Base-by-base conservation (phyloP, 371 early-diverging fungal species). In the Rhizopus stolonifer region DNA sequence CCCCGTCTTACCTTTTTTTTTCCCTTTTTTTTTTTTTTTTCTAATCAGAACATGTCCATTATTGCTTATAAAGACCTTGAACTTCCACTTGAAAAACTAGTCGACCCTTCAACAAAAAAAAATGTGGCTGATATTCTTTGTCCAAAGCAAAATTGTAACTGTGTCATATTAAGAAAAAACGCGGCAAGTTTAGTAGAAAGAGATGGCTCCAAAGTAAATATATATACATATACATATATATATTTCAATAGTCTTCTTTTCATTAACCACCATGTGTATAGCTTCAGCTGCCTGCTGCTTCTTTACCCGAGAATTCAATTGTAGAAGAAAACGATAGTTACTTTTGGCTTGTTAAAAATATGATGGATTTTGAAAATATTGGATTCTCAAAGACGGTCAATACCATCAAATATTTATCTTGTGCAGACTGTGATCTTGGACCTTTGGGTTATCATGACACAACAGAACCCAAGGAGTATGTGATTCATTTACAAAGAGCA, bases 401-500 rank as follows among this genome's bases (percentile, higher is more conserved):
- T 2, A 61, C 74, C 2, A 70, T 72, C 24, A 83, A 88, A 64
- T 89, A 82, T 50, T 65, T 91, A 13, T 83, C 85, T 1, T 91
- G 92, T 59, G 90, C 92, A 14, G 92, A 91, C 56, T 91, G 92
- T 55, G 90, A 91, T 58, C 64, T 81, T 19, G 90, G 88, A 3
- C 92, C 92, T 14, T 47, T 91, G 40, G 92, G 92, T 2, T 89
- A 82, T 56, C 84, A 88, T 51, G 70, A 67, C 48, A 70, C 64
- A 7, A 47, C 61, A 24, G 38, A 55, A 18, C 70, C 69, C 6
- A 78, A 74, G 49, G 81, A 83, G 42, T 83, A 71, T 52, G 54
- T 81, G 43, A 63, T 83, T 40, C 77, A 77, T n/a, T 44, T 81
- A 24, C 65, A 74, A 33, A 65, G 81, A 36, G 80, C 77, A 13